phyloP scores from a whole-genome alignment of 352 stramenopile genomes.

The Pythium vanterpoolii region DNA sequence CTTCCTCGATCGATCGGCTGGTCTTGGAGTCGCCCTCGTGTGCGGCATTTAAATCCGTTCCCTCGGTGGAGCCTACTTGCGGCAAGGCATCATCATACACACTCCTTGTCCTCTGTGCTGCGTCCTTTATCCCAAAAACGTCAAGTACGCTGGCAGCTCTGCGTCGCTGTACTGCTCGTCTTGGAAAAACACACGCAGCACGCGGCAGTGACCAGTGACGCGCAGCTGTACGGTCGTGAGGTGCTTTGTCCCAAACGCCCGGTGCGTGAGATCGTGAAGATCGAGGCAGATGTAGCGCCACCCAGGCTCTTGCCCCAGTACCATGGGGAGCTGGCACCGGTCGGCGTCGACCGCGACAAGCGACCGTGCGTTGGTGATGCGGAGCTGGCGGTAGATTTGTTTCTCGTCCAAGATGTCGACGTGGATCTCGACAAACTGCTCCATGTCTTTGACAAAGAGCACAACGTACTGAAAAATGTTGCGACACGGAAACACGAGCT shows the following conservation, averaged over 20 bases:
- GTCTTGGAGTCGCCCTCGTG: too few species aligned
- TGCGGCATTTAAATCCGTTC: too few species aligned
- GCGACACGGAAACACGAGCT: slow-evolving; percentile 60
- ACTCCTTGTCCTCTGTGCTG: neutral
- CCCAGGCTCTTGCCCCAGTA: slow-evolving; percentile 35
- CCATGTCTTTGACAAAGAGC: slow-evolving; percentile 80
- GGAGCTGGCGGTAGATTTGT: slow-evolving; percentile 59
- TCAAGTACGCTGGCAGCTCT: slow-evolving; percentile 62
- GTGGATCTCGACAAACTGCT: slow-evolving; percentile 69
- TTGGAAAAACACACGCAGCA: slow-evolving; percentile 79
- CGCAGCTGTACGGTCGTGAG: slow-evolving; percentile 68
- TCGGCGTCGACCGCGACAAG: slow-evolving; percentile 53
- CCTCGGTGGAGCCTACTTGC: too few species aligned
- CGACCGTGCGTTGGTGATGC: slow-evolving; percentile 65
- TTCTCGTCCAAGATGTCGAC: slow-evolving; percentile 68
- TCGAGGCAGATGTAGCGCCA: slow-evolving; percentile 82
- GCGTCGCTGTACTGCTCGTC: slow-evolving; percentile 70
- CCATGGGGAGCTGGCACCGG: slow-evolving; percentile 59
- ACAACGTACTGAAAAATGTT: slow-evolving; percentile 82
- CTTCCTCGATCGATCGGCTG: too few species aligned
- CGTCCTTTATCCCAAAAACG: slow-evolving; percentile 45
- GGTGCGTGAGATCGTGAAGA: slow-evolving; percentile 57
- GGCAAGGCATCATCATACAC: too few species aligned
- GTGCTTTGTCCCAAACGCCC: slow-evolving; percentile 72
- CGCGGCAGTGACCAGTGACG: slow-evolving; percentile 57